These are phyloP conservation scores for Fusarium oxysporum DNA, from an alignment of 2,329 filamentous ascomycete genomes.

Conservation along the genomic window DNA sequence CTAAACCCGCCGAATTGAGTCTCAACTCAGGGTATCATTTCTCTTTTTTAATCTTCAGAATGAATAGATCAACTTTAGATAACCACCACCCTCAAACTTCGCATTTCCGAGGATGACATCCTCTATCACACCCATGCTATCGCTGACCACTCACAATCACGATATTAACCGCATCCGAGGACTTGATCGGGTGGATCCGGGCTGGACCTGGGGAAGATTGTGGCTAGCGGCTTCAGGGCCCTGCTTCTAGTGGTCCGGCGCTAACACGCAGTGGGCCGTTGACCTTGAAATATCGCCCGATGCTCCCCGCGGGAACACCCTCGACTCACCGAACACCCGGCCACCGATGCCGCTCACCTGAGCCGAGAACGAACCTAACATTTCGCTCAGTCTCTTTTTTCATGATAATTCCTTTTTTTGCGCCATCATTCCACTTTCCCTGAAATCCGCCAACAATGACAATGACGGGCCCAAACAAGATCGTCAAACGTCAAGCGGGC, in stretches of 20 bases:
- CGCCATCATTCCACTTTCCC: background rate
- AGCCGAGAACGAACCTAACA: constrained; percentile 7
- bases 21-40: background rate
- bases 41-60: background rate
- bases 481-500: constrained; percentile 36
- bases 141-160: constrained; percentile 18
- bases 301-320: constrained; percentile 29
- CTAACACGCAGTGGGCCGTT: constrained; percentile 35
- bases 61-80: background rate
- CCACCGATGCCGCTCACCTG: constrained; percentile 40
- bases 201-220: constrained; percentile 34
- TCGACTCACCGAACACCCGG: constrained; percentile 31
- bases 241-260: constrained; percentile 35
- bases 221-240: constrained; percentile 23
- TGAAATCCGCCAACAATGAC: background rate
- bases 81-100: background rate
- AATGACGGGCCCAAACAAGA: constrained; percentile 43
- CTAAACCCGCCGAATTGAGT: constrained; percentile 12
- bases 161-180: constrained; percentile 23
- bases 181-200: constrained; percentile 36
- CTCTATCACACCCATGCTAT: background rate
- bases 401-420: background rate
- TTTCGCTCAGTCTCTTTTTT: constrained; percentile 16
- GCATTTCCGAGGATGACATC: background rate
- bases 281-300: constrained; percentile 38